phyloP scores from a whole-genome alignment of 2,329 filamentous ascomycete species.

The Monilinia fructicola region DNA sequence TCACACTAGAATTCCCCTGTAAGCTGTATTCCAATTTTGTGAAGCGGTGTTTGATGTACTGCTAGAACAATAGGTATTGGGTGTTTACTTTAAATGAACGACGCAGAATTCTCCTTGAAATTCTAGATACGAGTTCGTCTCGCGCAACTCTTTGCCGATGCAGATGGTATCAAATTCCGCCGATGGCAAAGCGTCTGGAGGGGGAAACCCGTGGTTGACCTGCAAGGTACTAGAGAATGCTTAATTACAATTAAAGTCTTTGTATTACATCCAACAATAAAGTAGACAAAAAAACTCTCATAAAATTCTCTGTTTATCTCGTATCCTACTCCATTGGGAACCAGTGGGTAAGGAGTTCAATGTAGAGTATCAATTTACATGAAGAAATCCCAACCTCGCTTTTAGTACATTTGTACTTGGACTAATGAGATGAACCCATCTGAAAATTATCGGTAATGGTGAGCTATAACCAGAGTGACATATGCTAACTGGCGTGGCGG shows the following conservation, averaged over 20 bases:
- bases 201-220: too few species aligned
- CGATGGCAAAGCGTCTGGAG: too few species aligned
- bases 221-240: too few species aligned
- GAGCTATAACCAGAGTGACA: slow-evolving; percentile 1
- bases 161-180: too few species aligned
- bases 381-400: neutral
- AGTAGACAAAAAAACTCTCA: neutral
- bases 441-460: neutral
- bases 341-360: neutral
- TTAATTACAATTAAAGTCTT: too few species aligned
- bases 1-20: neutral
- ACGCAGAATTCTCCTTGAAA: neutral
- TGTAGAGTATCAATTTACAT: neutral
- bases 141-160: too few species aligned
- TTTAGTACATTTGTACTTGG: neutral
- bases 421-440: neutral
- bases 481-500: neutral
- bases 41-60: neutral
- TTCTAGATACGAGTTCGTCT: neutral
- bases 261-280: neutral
- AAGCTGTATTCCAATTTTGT: neutral
- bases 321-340: neutral
- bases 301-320: neutral
- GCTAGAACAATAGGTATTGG: neutral
- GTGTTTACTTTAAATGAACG: neutral